Evolutionary conservation across 306 rosid species (phyloP).

Genomic region (Hylodesmum podocarpum): DNA sequence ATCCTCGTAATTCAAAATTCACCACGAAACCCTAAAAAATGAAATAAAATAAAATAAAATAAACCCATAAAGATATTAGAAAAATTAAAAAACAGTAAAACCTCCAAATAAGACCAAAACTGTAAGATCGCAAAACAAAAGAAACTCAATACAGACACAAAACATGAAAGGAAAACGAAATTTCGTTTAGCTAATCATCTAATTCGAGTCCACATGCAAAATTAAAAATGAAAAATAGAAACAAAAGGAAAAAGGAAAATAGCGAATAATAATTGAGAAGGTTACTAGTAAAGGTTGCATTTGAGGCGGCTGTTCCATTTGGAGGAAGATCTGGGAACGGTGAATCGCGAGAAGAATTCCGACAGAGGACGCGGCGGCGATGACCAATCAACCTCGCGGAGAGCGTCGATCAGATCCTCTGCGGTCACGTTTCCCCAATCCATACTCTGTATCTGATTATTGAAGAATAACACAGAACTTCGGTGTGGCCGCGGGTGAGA

Average conservation of each 20-base stretch:
- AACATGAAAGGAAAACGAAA: not conserved
- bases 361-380: constrained; percentile 94
- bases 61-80: not conserved
- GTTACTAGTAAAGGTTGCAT: constrained; percentile 97
- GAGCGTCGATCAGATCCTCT: constrained; percentile 94
- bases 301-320: constrained; percentile 97
- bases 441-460: constrained; percentile 26
- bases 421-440: constrained; percentile 99
- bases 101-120: not conserved
- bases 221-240: not conserved
- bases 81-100: not conserved
- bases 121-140: not conserved
- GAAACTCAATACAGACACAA: not conserved
- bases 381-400: constrained; percentile 99
- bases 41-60: not conserved
- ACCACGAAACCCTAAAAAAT: not conserved
- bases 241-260: not conserved
- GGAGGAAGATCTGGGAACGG: constrained; percentile 74
- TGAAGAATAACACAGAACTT: not conserved
- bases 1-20: not conserved
- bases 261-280: not conserved
- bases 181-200: not conserved
- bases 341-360: constrained; percentile 93
- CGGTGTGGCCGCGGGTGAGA: not conserved
- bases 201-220: not conserved